Conservation (phyloP, 208 protist genomes). For the Leishmania martiniquensis region DNA sequence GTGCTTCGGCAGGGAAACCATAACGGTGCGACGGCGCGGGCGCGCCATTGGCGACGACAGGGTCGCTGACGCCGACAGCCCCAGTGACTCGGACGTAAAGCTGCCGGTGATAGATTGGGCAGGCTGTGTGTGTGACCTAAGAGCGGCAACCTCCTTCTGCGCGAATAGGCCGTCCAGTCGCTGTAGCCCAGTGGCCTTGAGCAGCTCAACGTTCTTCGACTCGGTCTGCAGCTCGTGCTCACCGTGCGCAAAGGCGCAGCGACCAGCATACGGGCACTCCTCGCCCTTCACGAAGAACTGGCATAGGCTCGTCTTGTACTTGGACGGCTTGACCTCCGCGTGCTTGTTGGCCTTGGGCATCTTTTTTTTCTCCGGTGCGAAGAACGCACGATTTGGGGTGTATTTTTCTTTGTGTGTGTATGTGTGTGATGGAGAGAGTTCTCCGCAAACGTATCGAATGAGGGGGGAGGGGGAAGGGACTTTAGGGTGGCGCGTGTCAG, state of each 20-base stretch:
- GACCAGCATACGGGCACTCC: slow-evolving; percentile 69
- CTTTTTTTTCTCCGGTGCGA: neutral
- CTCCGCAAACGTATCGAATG: neutral
- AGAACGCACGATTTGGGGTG: neutral
- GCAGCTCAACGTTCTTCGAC: slow-evolving; percentile 63
- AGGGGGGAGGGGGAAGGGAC: neutral
- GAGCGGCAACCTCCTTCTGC: neutral
- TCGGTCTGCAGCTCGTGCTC: slow-evolving; percentile 79
- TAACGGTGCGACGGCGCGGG: slow-evolving; percentile 51
- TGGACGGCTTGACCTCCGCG: slow-evolving; percentile 86
- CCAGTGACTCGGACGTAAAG: slow-evolving; percentile 18
- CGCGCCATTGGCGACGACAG: slow-evolving; percentile 19
- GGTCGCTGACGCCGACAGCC: neutral
- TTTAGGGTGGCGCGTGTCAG: too few species aligned
- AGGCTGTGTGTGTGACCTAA: slow-evolving; percentile 7
- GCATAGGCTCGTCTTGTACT: slow-evolving; percentile 85
- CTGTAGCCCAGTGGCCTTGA: slow-evolving; percentile 65
- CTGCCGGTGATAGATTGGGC: slow-evolving; percentile 24
- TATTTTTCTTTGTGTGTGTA: neutral
- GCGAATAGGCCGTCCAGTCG: slow-evolving; percentile 48
- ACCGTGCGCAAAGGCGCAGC: slow-evolving; percentile 86
- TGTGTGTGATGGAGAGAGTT: neutral
- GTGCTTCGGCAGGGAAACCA: slow-evolving; percentile 64
- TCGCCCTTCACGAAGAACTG: slow-evolving; percentile 62
- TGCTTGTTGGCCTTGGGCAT: slow-evolving; percentile 51